These are phyloP conservation scores for Saturnispora galanensis DNA, from an alignment of 805 yeast species.

Conservation along the genomic window DNA sequence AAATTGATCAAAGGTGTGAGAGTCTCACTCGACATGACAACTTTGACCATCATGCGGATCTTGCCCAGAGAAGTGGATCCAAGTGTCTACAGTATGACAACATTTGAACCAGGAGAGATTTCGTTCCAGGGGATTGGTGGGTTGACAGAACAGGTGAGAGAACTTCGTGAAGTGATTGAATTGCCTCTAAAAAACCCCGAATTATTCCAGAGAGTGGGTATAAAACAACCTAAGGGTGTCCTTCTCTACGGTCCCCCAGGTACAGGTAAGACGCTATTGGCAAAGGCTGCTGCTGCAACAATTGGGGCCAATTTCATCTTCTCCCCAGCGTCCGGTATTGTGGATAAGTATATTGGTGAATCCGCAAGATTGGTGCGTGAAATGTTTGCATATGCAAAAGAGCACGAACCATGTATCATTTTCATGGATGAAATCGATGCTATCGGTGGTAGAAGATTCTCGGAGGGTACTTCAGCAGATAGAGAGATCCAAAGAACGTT, in stretches of 20 bases:
- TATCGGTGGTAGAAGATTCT: slow-evolving; percentile 97
- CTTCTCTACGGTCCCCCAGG: slow-evolving; percentile 96
- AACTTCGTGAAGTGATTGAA: slow-evolving; percentile 94
- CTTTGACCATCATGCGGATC: slow-evolving; percentile 93
- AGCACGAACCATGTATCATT: slow-evolving; percentile 84
- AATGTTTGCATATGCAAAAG: slow-evolving; percentile 92
- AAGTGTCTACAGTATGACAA: slow-evolving; percentile 94
- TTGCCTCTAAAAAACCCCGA: slow-evolving; percentile 96
- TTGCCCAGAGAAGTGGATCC: slow-evolving; percentile 98
- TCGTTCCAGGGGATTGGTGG: slow-evolving; percentile 96
- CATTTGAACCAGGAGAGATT: slow-evolving; percentile 95
- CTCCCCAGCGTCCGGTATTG: slow-evolving; percentile 98
- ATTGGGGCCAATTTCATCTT: slow-evolving; percentile 89
- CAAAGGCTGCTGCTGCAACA: slow-evolving; percentile 94
- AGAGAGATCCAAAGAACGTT: slow-evolving; percentile 99
- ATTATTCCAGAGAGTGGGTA: slow-evolving; percentile 88
- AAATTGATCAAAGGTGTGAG: slow-evolving; percentile 86
- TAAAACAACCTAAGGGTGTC: slow-evolving; percentile 97
- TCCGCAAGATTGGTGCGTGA: slow-evolving; percentile 95
- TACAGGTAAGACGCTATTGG: slow-evolving; percentile 96
- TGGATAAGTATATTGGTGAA: slow-evolving; percentile 92
- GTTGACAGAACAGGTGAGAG: slow-evolving; percentile 88
- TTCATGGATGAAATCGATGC: slow-evolving; percentile 97
- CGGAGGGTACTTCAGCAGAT: slow-evolving; percentile 98
- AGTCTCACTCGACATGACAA: slow-evolving; percentile 95